Percentiles rank a stretch among this genome's conserved stretches.
phyloP scores from a whole-genome alignment of 2,329 filamentous ascomycete genomes.

The Colletotrichum melonis region DNA sequence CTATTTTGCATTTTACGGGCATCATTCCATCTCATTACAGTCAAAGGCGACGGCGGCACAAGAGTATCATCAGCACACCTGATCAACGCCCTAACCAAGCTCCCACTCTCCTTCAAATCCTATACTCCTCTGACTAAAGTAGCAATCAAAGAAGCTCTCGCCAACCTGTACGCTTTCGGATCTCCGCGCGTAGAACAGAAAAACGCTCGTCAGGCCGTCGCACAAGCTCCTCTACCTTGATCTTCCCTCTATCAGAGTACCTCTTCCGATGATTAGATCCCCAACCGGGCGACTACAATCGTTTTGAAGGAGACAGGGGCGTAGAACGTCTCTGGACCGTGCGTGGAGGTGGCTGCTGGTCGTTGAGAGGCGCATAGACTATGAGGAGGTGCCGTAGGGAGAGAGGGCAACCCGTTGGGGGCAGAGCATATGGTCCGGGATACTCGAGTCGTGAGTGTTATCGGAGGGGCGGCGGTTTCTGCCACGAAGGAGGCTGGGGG shows the following conservation, averaged over 20 bases:
- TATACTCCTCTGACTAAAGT: not conserved
- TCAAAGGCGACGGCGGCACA: constrained; percentile 39
- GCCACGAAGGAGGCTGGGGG: not conserved
- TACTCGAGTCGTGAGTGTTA: not conserved
- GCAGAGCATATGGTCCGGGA: no score
- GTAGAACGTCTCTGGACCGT: not conserved
- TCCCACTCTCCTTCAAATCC: not conserved
- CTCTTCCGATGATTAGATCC: not conserved
- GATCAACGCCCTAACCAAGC: constrained; percentile 23
- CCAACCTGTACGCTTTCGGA: not conserved
- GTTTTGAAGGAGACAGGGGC: not conserved
- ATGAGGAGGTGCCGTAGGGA: not conserved
- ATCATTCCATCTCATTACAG: constrained; percentile 18
- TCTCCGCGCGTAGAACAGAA: not conserved
- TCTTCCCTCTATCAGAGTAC: not conserved
- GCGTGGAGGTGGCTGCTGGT: not conserved
- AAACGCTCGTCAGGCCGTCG: not conserved
- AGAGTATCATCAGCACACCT: constrained; percentile 39
- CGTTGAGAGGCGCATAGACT: not conserved
- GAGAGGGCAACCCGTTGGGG: no score
- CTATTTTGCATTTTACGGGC: rapidly evolving
- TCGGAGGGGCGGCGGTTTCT: not conserved
- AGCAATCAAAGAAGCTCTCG: not conserved
- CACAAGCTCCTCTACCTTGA: not conserved
- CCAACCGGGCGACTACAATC: not conserved